Evolutionary conservation across 106 monocot genomes (phyloP).

Genomic region (Xerophyta viscosa): DNA sequence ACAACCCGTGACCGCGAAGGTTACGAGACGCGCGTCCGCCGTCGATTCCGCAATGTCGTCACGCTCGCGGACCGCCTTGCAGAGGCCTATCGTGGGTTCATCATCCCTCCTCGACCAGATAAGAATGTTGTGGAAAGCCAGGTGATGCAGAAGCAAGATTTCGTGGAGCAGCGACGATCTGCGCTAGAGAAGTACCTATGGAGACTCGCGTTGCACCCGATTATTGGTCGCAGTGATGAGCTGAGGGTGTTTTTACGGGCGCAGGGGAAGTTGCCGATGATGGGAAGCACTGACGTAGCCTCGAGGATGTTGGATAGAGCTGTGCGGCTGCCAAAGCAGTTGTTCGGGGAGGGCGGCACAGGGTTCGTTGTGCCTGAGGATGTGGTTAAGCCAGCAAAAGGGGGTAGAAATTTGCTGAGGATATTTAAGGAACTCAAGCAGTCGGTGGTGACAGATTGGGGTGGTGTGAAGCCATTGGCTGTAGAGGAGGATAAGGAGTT

Average conservation of each 20-base stretch:
- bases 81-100: slow-evolving; percentile 69
- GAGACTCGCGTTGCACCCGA: slow-evolving; percentile 62
- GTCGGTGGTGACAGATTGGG: slow-evolving; percentile 76
- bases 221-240: slow-evolving; percentile 67
- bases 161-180: slow-evolving; percentile 71
- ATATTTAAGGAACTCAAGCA: slow-evolving; percentile 94
- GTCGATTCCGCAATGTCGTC: slow-evolving; percentile 83
- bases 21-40: slow-evolving; percentile 39
- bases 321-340: slow-evolving; percentile 59
- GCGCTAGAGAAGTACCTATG: slow-evolving; percentile 76
- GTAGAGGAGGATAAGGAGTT: slow-evolving; percentile 88
- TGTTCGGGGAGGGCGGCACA: slow-evolving; percentile 30
- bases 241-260: slow-evolving; percentile 50
- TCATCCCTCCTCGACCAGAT: slow-evolving; percentile 82
- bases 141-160: slow-evolving; percentile 90
- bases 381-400: slow-evolving; percentile 62
- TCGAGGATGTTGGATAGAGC: slow-evolving; percentile 81
- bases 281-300: slow-evolving; percentile 52
- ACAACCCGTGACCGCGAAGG: slow-evolving; percentile 25
- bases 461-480: slow-evolving; percentile 35
- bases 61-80: slow-evolving; percentile 82
- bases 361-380: slow-evolving; percentile 40
- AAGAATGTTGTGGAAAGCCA: slow-evolving; percentile 88
- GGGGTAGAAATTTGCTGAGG: slow-evolving; percentile 72
- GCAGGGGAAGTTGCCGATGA: slow-evolving; percentile 50